Base-by-base conservation (phyloP, 768 basidiomycete species). In the Lanmaoa pseudosensibilis region DNA sequence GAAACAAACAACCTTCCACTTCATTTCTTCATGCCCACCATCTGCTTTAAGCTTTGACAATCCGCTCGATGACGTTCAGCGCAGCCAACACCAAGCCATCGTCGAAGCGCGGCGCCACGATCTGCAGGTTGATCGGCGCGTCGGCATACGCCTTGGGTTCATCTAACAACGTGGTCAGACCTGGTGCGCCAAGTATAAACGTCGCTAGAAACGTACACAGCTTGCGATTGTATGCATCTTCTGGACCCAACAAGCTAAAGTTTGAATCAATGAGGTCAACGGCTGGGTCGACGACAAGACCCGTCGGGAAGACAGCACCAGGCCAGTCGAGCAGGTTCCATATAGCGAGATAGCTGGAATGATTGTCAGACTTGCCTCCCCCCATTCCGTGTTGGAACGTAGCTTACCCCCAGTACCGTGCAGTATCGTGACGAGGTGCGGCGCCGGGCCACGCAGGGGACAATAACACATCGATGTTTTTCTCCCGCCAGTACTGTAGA, bases 311-410 rank as follows among this genome's bases (percentile, higher is more conserved):
- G 8, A 78, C 74, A 4, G 71, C 74, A 1, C 73, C 72, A 0
- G 79, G 74, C 50, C 75, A 79, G 62, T 81, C 80, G 16, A 74
- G 62, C 16, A 80, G 60, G 55, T 81, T 81, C 70, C 74, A 77
- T 25, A 76, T 60, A 11, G 68, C 72, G 0, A 78, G 77, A 54
- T 78, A 79, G 7, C 75, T 75, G 46, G 21, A 18, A 23, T 15
- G 16, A n/a, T 19, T 1, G 11, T 53, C 38, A 46, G 23, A 50
- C 5, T 3, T 37, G 21, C 9, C 27, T 34, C 6, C 30, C 13
- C 15, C 21, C 6, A 15, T 21, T 25, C 13, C n/a, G 13, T 2
- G 25, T n/a, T 6, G 32, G 4, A 3, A 25, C 13, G 3, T 39
- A 2, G 27, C 65, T 58, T 43, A 62, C 57, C 52, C 58, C 74